Evolutionary conservation across 306 rosid genomes (phyloP).

Genomic region (Medicago ruthenica): DNA sequence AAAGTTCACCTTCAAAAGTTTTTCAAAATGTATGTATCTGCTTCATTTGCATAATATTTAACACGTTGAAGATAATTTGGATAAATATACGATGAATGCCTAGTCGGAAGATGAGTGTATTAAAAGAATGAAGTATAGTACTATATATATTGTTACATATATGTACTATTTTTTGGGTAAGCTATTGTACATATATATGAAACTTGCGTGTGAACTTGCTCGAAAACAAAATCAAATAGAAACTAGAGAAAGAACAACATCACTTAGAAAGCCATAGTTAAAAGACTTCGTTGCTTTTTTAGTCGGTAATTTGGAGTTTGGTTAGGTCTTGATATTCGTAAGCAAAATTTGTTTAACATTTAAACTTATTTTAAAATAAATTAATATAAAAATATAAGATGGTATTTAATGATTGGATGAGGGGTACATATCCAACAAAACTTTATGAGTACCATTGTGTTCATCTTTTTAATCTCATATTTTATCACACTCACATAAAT

Average conservation of each 20-base stretch:
- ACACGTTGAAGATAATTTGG: neutral
- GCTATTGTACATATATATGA: constrained; percentile 1
- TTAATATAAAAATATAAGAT: too few species aligned
- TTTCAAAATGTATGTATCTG: constrained; percentile 10
- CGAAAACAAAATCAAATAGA: neutral
- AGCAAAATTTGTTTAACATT: too few species aligned
- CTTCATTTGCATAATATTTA: neutral
- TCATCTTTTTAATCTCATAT: too few species aligned
- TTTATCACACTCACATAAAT: too few species aligned
- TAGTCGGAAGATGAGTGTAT: neutral
- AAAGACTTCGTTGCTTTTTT: too few species aligned
- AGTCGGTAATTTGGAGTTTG: too few species aligned
- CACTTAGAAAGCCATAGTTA: constrained; percentile 2
- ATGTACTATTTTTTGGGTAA: neutral
- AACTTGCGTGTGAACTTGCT: constrained; percentile 1
- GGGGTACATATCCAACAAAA: too few species aligned
- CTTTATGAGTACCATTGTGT: too few species aligned
- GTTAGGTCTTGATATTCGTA: too few species aligned
- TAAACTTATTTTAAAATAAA: too few species aligned
- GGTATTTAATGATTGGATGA: too few species aligned
- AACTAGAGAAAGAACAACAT: neutral
- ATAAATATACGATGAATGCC: neutral
- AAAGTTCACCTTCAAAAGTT: constrained; percentile 4
- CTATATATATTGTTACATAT: neutral
- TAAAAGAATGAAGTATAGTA: neutral